Evolutionary conservation across 1,284 basidiomycete species (phyloP), one percentile per base, ranked within the genome.

Genomic region (Ceratobasidium sp.): DNA sequence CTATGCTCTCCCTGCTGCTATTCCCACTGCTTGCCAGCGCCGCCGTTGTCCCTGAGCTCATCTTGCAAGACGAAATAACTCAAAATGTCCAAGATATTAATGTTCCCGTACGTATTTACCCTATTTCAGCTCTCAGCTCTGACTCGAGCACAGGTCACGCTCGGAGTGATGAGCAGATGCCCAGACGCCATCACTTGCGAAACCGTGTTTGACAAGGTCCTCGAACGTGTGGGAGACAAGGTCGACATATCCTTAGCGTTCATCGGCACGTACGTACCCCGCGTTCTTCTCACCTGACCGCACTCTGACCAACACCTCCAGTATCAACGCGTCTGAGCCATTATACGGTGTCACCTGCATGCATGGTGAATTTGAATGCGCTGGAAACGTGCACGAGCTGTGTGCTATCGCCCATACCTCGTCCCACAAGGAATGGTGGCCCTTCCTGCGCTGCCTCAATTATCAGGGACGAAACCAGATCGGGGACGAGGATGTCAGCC

Each of bases 321-420:
- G 28, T 82, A 95, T 90, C 38, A 90, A 96, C 83, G 80, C 87
- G 28, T 88, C 90, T 10, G 92, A 93, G 56, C 85, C 90, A 13
- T 86, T 88, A 65, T 93, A 92, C 82, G 94, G 94, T 17, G 90
- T 94, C 26, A 89, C 86, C 33, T 96, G 95, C 85, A 89, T 88
- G 87, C 95, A 97, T 83, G 95, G 95, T 26, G 85, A 86, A 20
- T 84, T 88, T 64, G 95, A 97, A 85, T 96, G 94, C 81, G 91
- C 91, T n/a, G 95, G 94, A 69, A 95, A 96, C 85, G 89, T 95
- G 20, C 93, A 96, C 80, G 91, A 96, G 83, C 87, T 97, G 33
- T 97, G 95, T 83, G 91, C 91, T 15, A 86, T 87, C 78, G 90
- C 90, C 83, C 87, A 93, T 81, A 26, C 81, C 82, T 77, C 78